Percentiles rank a stretch among this genome's conserved stretches.
Evolutionary conservation across 257 asterid genomes (phyloP).

Genomic region (Nicotiana otophora): DNA sequence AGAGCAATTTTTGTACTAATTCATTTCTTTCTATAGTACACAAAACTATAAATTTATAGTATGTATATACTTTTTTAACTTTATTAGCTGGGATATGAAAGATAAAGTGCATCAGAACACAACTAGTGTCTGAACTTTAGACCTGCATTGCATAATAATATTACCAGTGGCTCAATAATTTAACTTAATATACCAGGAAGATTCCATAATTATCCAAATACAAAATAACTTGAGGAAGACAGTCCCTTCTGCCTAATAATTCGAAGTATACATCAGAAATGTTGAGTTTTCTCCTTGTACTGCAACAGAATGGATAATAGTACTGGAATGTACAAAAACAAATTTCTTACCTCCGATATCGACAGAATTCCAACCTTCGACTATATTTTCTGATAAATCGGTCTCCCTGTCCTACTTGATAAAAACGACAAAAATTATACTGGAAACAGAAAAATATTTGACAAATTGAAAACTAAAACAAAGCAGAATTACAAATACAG

Average conservation of each 20-base stretch:
- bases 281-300: not conserved
- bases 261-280: not conserved
- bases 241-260: not conserved
- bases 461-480: too few relatives aligned
- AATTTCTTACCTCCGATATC: too few relatives aligned
- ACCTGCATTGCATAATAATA: not conserved
- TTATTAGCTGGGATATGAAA: not conserved
- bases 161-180: not conserved
- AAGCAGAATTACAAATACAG: too few relatives aligned
- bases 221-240: not conserved
- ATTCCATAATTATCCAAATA: not conserved
- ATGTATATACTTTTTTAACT: not conserved
- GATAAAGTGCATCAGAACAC: too few relatives aligned
- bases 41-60: not conserved
- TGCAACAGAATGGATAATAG: not conserved
- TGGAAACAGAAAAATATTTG: too few relatives aligned
- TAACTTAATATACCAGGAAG: not conserved
- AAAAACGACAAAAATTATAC: too few relatives aligned
- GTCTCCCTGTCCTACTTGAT: too few relatives aligned
- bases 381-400: too few relatives aligned
- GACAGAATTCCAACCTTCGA: too few relatives aligned
- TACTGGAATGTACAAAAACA: too few relatives aligned
- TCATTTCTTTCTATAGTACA: not conserved
- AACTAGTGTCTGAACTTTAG: too few relatives aligned
- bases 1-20: not conserved